Conservation (phyloP, 805 yeast genomes). For the Candida broadrunensis region DNA sequence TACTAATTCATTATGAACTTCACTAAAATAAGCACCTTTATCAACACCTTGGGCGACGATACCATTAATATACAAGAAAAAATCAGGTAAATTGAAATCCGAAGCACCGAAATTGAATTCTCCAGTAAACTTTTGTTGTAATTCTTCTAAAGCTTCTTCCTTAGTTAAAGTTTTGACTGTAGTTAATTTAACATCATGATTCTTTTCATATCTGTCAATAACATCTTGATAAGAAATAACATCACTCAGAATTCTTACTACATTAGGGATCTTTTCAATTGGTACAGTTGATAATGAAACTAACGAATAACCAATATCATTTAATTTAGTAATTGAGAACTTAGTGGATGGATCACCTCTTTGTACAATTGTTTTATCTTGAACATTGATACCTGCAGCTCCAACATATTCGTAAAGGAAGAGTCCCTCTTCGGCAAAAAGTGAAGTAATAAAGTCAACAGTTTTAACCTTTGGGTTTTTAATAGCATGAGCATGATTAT, state of each 20-base stretch:
- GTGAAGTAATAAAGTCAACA: constrained; percentile 8
- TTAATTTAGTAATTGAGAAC: constrained; percentile 32
- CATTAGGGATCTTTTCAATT: constrained; percentile 34
- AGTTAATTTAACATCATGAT: constrained; percentile 30
- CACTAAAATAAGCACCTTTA: constrained; percentile 16
- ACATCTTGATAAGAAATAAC: constrained; percentile 36
- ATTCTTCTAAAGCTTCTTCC: neutral
- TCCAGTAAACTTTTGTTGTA: constrained; percentile 20
- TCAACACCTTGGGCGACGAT: constrained; percentile 17
- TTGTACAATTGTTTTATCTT: constrained; percentile 27
- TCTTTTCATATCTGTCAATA: constrained; percentile 35
- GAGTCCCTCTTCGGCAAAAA: constrained; percentile 7
- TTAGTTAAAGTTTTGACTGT: constrained; percentile 11
- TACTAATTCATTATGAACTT: constrained; percentile 28
- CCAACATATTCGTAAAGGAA: constrained; percentile 32
- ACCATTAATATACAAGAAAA: constrained; percentile 20
- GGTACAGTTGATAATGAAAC: constrained; percentile 37
- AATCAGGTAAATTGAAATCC: constrained; percentile 23
- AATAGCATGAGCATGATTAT: constrained; percentile 4
- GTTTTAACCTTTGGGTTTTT: constrained; percentile 6
- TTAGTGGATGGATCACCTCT: constrained; percentile 38
- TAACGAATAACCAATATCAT: constrained; percentile 44
- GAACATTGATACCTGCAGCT: constrained; percentile 36
- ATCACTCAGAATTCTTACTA: constrained; percentile 22
- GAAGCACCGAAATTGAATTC: neutral